phyloP scores from a whole-genome alignment of 768 basidiomycete genomes.

The Psilocybe azurescens region DNA sequence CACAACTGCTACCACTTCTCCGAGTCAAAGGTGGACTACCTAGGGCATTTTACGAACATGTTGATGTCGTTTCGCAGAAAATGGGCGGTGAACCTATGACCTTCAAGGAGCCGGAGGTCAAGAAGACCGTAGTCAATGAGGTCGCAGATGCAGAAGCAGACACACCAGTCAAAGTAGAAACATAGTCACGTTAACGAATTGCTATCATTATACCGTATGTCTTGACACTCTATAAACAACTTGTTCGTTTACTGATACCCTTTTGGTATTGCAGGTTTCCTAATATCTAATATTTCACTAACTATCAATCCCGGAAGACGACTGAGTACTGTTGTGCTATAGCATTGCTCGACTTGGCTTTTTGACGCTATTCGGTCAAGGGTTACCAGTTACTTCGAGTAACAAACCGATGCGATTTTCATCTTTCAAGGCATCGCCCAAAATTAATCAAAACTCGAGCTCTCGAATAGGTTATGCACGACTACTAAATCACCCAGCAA shows the following conservation, averaged over 20 bases:
- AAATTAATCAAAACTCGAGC: too few relatives aligned
- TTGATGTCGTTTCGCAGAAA: conserved; percentile 42
- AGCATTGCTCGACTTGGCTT: too few relatives aligned
- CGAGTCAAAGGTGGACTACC: conserved; percentile 48
- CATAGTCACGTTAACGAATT: conserved; percentile 10
- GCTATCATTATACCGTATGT: conserved; percentile 23
- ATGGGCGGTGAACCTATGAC: conserved; percentile 54
- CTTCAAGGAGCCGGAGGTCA: conserved; percentile 11
- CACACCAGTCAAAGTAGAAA: conserved; percentile 17
- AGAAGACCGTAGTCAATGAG: background rate
- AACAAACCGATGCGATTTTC: too few relatives aligned
- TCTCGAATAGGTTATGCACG: too few relatives aligned
- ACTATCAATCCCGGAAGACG: background rate
- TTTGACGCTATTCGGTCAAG: background rate
- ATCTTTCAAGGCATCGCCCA: too few relatives aligned
- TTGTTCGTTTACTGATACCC: background rate
- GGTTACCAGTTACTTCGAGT: too few relatives aligned
- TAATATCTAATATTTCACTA: conserved; percentile 18
- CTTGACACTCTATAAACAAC: background rate
- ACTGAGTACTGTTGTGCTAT: background rate
- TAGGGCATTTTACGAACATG: conserved; percentile 54
- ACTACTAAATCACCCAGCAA: too few relatives aligned
- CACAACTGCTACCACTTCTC: conserved; percentile 50
- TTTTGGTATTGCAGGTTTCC: conserved; percentile 7
- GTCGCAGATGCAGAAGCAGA: conserved; percentile 3